Evolutionary conservation across 441 rosid species (phyloP), one percentile per base, ranked within the genome.

Genomic region (Theobroma grandiflorum): DNA sequence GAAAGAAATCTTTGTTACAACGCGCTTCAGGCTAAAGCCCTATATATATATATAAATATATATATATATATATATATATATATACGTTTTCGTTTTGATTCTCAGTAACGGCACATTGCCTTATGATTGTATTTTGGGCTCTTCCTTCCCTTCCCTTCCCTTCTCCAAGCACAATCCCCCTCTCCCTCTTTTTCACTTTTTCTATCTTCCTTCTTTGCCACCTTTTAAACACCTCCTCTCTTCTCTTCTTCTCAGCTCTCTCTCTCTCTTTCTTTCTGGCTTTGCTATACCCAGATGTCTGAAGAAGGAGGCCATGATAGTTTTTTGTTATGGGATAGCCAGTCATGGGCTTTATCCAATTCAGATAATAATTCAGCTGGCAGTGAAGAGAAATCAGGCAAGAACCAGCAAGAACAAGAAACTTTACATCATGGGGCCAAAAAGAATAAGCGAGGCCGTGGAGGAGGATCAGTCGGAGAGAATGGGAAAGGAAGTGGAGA

Each of bases 41-140:
- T 50, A 38, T 9, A 2, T 31, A 31, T 18, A 58, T 35, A 58
- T 10, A n/a, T 2, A 20, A n/a, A n/a, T n/a, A n/a, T n/a, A n/a
- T 22, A 47, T 72, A 52, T 40, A 55, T 1, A 38, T 55, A 37
- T 12, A 31, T 62, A 33, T 66, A 58, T 49, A 20, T 35, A 72
- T 59, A 73, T 80, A 78, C 85, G 83, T 88, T 85, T 82, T 87
- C 73, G 84, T 85, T 89, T 81, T 76, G 79, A 83, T 74, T 79
- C 72, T 40, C 20, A 75, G 95, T 90, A 92, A 92, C 95, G 93
- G 91, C 90, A 90, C 90, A 80, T 84, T 52, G 69, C 69, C 91
- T 83, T 86, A 89, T 90, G 92, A 92, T 90, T 91, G 84, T 90
- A 87, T 85, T 88, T 87, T 88, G 91, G 79, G 35, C 14, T 76